A percentile compares a stretch with the other conserved stretches of the same genome.
phyloP scores from a whole-genome alignment of 169 alveolate genomes.

The Plasmodium yoelii region DNA sequence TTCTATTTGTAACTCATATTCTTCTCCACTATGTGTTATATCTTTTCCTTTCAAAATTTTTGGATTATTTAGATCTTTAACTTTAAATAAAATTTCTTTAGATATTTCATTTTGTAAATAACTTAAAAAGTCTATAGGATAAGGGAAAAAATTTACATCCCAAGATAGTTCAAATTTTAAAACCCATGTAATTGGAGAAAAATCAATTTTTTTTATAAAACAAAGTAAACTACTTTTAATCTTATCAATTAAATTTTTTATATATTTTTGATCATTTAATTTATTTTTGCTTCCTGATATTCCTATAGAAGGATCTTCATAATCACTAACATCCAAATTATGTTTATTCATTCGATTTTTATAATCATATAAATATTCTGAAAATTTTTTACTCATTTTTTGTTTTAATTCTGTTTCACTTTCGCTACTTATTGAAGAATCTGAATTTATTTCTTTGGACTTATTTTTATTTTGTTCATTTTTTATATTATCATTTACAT shows the following conservation, averaged over 20 bases:
- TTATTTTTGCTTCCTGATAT: constrained; percentile 59
- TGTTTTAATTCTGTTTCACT: constrained; percentile 33
- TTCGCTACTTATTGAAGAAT: not conserved
- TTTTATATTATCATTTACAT: too few species aligned
- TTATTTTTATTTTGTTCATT: too few species aligned
- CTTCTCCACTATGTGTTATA: constrained; percentile 77
- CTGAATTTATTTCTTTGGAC: too few species aligned
- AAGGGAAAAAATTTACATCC: constrained; percentile 77
- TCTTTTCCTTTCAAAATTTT: constrained; percentile 78
- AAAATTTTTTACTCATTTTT: constrained; percentile 37
- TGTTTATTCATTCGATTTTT: constrained; percentile 71
- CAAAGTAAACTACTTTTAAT: constrained; percentile 60
- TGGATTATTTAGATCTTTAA: constrained; percentile 80
- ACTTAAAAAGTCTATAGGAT: constrained; percentile 82
- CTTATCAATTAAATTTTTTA: constrained; percentile 77
- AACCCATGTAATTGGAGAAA: constrained; percentile 78
- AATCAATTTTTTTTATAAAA: constrained; percentile 55
- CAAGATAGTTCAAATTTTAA: constrained; percentile 76
- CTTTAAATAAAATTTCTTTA: constrained; percentile 76
- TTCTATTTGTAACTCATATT: constrained; percentile 86
- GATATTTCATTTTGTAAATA: constrained; percentile 79
- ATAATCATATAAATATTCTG: constrained; percentile 67
- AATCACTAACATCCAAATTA: constrained; percentile 41
- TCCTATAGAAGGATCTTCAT: constrained; percentile 30
- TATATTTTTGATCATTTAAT: constrained; percentile 73